A percentile compares a stretch with the other conserved stretches of the same genome.
Conservation (phyloP, 129 eudicot genomes). For the Tagetes patula region DNA sequence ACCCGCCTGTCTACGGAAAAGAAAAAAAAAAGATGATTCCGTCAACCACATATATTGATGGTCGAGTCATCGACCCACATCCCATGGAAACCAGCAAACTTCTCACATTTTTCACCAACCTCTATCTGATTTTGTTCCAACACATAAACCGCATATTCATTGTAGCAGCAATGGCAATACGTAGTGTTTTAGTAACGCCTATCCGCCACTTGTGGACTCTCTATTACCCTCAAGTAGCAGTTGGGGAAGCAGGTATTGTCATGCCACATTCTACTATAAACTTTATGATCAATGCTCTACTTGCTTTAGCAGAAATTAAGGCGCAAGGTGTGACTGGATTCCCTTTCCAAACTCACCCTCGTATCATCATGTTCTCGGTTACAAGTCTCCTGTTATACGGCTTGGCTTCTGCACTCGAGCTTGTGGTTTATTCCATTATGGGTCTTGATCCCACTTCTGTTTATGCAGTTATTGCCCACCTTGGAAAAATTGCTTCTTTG, state of each 20-base stretch:
- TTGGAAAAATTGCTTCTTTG: constrained; percentile 7
- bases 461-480: constrained; percentile 7
- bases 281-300: background rate
- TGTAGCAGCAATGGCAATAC: background rate
- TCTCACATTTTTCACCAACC: background rate
- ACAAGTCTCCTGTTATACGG: constrained; percentile 12
- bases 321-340: background rate
- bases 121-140: background rate
- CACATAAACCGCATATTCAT: too few relatives aligned
- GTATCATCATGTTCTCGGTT: background rate
- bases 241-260: background rate
- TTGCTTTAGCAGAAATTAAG: background rate
- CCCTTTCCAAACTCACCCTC: constrained; percentile 20
- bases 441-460: constrained; percentile 3
- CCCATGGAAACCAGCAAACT: background rate
- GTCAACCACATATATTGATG: background rate
- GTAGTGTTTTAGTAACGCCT: background rate
- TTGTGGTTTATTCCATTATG: background rate
- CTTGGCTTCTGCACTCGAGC: background rate
- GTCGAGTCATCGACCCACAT: background rate
- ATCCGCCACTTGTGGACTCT: background rate
- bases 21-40: background rate
- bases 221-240: background rate
- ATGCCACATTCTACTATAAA: background rate
- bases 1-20: background rate